phyloP scores from a whole-genome alignment of 1,284 basidiomycete species.

The Marasmius fiardii region DNA sequence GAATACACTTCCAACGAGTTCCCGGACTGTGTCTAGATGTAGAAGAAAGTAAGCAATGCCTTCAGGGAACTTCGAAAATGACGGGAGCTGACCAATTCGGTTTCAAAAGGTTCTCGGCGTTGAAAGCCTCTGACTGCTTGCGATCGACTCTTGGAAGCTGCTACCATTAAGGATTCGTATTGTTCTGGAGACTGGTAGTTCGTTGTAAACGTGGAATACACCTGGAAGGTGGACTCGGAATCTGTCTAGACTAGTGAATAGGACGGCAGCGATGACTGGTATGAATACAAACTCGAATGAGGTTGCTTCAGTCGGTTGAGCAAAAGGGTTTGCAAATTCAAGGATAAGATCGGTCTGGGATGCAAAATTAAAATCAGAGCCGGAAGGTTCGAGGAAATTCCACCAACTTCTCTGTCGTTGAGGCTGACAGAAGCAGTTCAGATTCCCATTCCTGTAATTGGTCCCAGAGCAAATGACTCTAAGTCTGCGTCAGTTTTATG shows the following conservation, averaged over 20 bases:
- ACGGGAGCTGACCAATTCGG: constrained; percentile 44
- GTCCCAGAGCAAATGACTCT: constrained; percentile 78
- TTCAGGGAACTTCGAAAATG: not conserved
- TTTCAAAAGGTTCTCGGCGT: constrained; percentile 60
- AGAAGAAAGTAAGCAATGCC: constrained; percentile 4
- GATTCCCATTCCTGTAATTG: constrained; percentile 74
- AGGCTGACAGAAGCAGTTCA: constrained; percentile 48
- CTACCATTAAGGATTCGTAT: constrained; percentile 76
- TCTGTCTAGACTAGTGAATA: constrained; percentile 32
- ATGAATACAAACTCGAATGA: constrained; percentile 53
- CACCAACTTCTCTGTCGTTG: constrained; percentile 45
- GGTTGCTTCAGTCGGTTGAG: constrained; percentile 63
- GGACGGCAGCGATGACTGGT: not conserved
- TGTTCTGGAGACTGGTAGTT: constrained; percentile 65
- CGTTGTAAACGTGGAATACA: constrained; percentile 87
- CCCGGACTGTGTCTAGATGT: constrained; percentile 36
- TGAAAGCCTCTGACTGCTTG: constrained; percentile 59
- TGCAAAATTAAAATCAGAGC: constrained; percentile 1
- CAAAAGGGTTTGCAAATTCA: constrained; percentile 46
- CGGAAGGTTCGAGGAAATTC: not conserved
- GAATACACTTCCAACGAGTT: constrained; percentile 60
- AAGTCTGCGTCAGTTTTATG: constrained; percentile 10
- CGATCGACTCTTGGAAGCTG: constrained; percentile 68
- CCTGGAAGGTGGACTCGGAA: constrained; percentile 75
- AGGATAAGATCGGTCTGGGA: constrained; percentile 35